Base-by-base conservation (phyloP, 352 stramenopile species). In the Phytophthora europaea region DNA sequence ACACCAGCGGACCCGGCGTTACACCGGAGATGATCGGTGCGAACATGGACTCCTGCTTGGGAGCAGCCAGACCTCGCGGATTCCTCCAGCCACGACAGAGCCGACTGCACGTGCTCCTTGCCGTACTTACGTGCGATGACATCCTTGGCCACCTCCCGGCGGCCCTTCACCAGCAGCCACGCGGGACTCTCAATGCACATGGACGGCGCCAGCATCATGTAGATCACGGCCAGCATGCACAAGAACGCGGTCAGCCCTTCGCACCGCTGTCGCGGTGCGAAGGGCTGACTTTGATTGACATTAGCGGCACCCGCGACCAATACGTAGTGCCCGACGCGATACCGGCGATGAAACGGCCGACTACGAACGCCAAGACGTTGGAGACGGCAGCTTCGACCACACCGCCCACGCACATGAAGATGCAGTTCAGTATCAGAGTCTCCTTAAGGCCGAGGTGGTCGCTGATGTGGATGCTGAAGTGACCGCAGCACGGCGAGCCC, bases 31-130 rank as follows among this genome's bases (percentile, higher is more conserved):
- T 4, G 28, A 31, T 31, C 28, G 61, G 52, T 0, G 65, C 52
- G 16, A 90, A 66, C 54, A 72, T 60, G 2, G 56, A 61, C 65
- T 72, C 64, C 6, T 77, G 70, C 65, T 81, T 72, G 7, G 61
- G 33, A 31, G 47, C 31, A 7, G 40, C 9, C 40, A 67, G 31
- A 18, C 62, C 62, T 34, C 13, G 61, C 54, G 8, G 2, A 51
- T 15, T 54, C 40, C 47, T 71, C 40, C 6, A 71, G 54, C 64
- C 64, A 71, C 64, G 54, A 59, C 53, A 71, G 55, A 56, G 54
- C 64, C 33, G 55, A 65, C 53, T 71, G 31, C 53, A 71, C 65
- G 56, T 72, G 58, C 57, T 72, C 57, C 65, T 72, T 48, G 50
- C 65, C 65, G 28, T 62, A 72, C 56, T 67, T 57, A 58, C 65